Evolutionary conservation across 495 filamentous ascomycete genomes (phyloP), one percentile per base, ranked within the genome.

Genomic region (Penicillium lividum): DNA sequence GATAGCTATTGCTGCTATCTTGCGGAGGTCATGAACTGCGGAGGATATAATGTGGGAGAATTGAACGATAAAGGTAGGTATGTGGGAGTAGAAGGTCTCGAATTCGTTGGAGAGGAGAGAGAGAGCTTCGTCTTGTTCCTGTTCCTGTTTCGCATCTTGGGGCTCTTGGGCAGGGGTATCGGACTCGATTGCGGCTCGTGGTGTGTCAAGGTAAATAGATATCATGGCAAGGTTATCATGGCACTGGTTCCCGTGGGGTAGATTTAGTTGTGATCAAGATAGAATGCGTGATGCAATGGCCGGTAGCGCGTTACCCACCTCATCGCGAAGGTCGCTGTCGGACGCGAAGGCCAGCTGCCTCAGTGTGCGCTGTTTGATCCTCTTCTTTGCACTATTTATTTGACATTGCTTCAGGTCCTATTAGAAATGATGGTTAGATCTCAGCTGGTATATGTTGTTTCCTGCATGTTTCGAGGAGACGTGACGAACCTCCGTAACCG

Each of bases 401-500:
- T 73, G 74, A n/a, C 71, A 74, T 45, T 64, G 57, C 22, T 69
- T 76, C 66, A 78, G 43, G 51, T 77, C 74, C 77, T 80, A 40
- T 45, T 16, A 10, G 8, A n/a, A 7, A 2, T 5, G 29, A 38
- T 30, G 36, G 40, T 58, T 52, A 62, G 59, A 16, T 28, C 7
- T 31, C 25, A 13, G 36, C 47, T 46, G 28, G 25, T 8, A 8
- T 22, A 22, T 25, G 4, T 2, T 36, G 8, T 36, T 36, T 9
- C 10, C 7, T 13, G 8, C 33, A 36, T 11, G 33, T 29, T 42
- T 13, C 11, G 18, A 48, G 47, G 16, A 18, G 51, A 56, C 55
- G 18, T 30, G 8, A 68, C 72, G 30, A 70, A 88, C 86, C 64
- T 84, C 77, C 18, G 68, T 66, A 28, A 83, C 75, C 25, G 73